Evolutionary conservation across 768 basidiomycete genomes (phyloP).

Genomic region (Trametes sanguinea): DNA sequence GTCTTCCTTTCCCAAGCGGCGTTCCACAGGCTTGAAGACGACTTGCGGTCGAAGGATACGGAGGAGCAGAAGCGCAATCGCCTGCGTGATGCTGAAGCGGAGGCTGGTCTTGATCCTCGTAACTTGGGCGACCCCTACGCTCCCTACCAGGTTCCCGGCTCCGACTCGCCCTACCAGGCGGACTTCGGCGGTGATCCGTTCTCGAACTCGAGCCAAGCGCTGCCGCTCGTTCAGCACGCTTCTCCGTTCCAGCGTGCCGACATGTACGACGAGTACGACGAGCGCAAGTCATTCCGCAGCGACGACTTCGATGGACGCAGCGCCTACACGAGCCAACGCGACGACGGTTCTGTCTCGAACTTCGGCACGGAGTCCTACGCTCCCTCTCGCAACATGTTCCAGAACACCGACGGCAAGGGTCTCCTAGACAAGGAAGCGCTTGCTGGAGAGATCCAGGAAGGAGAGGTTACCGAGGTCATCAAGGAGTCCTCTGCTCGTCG

Average conservation of each 20-base stretch:
- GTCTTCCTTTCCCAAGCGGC: constrained; percentile 85
- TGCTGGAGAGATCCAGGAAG: constrained; percentile 82
- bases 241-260: constrained; percentile 81
- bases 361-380: constrained; percentile 93
- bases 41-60: constrained; percentile 76
- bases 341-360: constrained; percentile 79
- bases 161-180: constrained; percentile 44
- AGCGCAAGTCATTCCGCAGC: constrained; percentile 68
- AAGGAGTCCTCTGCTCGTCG: constrained; percentile 80
- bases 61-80: constrained; percentile 86
- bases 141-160: constrained; percentile 63
- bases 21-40: constrained; percentile 89
- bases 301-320: constrained; percentile 84
- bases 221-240: constrained; percentile 83
- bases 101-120: constrained; percentile 58
- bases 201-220: constrained; percentile 62
- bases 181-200: constrained; percentile 52
- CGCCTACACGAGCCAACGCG: constrained; percentile 73
- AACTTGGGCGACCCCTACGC: constrained; percentile 71
- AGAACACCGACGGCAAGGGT: constrained; percentile 72
- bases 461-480: constrained; percentile 85
- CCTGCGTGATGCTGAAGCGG: constrained; percentile 72
- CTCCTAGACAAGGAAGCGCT: constrained; percentile 80
- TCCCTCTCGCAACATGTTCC: constrained; percentile 95
- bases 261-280: constrained; percentile 76